Conservation (phyloP, 2,329 filamentous ascomycete genomes). For the Epichloe coenophiala region DNA sequence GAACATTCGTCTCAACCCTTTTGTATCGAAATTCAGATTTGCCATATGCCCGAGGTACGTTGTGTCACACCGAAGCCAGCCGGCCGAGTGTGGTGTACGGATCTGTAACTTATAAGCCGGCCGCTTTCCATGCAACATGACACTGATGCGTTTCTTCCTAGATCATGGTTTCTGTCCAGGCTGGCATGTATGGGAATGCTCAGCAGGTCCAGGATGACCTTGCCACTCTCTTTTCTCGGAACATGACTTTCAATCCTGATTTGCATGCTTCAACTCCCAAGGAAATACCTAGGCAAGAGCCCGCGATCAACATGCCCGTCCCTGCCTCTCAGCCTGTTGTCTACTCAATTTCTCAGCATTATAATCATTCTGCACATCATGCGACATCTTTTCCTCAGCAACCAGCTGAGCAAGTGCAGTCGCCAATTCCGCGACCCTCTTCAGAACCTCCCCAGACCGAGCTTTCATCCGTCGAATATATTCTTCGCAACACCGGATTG, state of each 20-base stretch:
- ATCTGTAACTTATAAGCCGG: neutral
- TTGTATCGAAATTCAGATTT: neutral
- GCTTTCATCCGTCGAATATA: conserved; percentile 37
- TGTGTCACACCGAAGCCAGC: neutral
- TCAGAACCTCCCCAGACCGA: conserved; percentile 38
- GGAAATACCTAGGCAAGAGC: conserved; percentile 18
- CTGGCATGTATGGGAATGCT: conserved; percentile 16
- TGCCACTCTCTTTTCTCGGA: conserved; percentile 62
- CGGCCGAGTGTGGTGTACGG: neutral
- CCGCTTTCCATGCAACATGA: neutral
- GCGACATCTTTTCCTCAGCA: conserved; percentile 21
- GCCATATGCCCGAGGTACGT: conserved; percentile 1
- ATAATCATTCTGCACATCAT: conserved; percentile 63
- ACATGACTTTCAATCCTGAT: conserved; percentile 50
- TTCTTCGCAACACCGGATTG: conserved; percentile 54
- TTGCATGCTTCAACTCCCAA: conserved; percentile 11
- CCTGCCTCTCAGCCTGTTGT: conserved; percentile 33
- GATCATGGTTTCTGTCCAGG: conserved; percentile 24
- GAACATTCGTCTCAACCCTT: neutral
- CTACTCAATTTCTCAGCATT: conserved; percentile 71
- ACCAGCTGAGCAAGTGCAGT: conserved; percentile 13
- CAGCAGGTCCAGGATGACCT: conserved; percentile 67
- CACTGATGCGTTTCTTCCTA: conserved; percentile 3
- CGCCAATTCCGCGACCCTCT: conserved; percentile 29
- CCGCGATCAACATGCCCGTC: conserved; percentile 12